A percentile compares a stretch with the other conserved stretches of the same genome.
Evolutionary conservation across 495 filamentous ascomycete genomes (phyloP).

Genomic region (Daldinia bambusicola): DNA sequence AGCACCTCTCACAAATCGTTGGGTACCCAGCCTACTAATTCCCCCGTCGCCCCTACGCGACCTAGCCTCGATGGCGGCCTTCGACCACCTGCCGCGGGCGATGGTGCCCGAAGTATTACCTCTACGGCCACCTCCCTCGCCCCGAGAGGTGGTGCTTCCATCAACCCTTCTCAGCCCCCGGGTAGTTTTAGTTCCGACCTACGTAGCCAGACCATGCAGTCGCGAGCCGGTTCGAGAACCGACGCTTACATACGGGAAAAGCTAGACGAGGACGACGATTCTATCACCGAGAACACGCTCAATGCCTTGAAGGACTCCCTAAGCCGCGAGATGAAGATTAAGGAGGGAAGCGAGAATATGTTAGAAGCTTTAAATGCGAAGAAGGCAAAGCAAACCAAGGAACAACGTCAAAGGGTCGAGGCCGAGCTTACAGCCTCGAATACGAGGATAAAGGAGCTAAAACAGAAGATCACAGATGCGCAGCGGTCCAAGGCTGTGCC

Average conservation of each 20-base stretch:
- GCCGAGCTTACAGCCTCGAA: slow-evolving; percentile 92
- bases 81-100: slow-evolving; percentile 57
- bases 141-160: slow-evolving; percentile 68
- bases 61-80: slow-evolving; percentile 63
- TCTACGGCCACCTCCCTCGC: slow-evolving; percentile 69
- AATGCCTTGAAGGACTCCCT: slow-evolving; percentile 80
- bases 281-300: slow-evolving; percentile 75
- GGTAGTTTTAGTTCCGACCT: slow-evolving; percentile 95
- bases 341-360: slow-evolving; percentile 96
- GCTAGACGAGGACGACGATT: slow-evolving; percentile 71
- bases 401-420: slow-evolving; percentile 87
- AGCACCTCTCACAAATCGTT: slow-evolving; percentile 75
- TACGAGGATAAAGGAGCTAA: slow-evolving; percentile 83
- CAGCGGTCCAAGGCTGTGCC: slow-evolving; percentile 70
- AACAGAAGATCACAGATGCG: slow-evolving; percentile 77
- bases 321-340: slow-evolving; percentile 95
- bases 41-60: slow-evolving; percentile 46
- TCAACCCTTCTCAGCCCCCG: slow-evolving; percentile 76
- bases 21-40: slow-evolving; percentile 60
- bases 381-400: slow-evolving; percentile 93
- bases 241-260: slow-evolving; percentile 71
- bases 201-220: slow-evolving; percentile 75
- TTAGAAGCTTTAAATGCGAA: slow-evolving; percentile 93
- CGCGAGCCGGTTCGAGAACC: slow-evolving; percentile 73
- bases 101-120: slow-evolving; percentile 62